Evolutionary conservation across 208 protist species (phyloP).

Genomic region (Trypanosoma cruzi): DNA sequence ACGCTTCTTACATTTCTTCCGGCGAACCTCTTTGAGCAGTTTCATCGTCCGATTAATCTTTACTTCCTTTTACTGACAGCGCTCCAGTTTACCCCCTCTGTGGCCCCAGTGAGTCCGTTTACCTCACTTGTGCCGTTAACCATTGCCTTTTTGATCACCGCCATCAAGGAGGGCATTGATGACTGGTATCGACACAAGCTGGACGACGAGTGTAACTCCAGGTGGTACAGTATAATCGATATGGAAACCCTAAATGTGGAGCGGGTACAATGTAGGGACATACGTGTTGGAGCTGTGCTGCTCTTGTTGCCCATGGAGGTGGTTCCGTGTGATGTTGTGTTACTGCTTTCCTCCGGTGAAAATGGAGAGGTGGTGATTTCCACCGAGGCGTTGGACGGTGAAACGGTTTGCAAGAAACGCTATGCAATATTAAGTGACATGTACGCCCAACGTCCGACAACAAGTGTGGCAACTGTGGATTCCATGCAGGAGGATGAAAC

Average conservation of each 20-base stretch:
- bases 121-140: slow-evolving; percentile 90
- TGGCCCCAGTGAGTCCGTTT: slow-evolving; percentile 89
- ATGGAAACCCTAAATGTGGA: slow-evolving; percentile 36
- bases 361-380: slow-evolving; percentile 77
- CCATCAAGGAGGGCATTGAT: slow-evolving; percentile 93
- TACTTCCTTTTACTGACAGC: slow-evolving; percentile 95
- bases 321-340: slow-evolving; percentile 89
- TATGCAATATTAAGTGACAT: slow-evolving; percentile 51
- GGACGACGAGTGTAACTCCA: slow-evolving; percentile 65
- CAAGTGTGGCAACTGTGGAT: slow-evolving; percentile 71
- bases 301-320: slow-evolving; percentile 68
- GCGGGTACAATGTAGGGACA: slow-evolving; percentile 52
- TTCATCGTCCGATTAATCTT: slow-evolving; percentile 93
- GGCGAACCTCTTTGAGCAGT: slow-evolving; percentile 96
- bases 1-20: slow-evolving; percentile 95
- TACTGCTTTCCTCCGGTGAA: slow-evolving; percentile 73
- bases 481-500: slow-evolving; percentile 88
- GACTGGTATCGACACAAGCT: slow-evolving; percentile 78
- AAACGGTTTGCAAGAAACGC: slow-evolving; percentile 81
- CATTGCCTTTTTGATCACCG: slow-evolving; percentile 90
- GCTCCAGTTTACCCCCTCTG: slow-evolving; percentile 84
- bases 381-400: slow-evolving; percentile 93
- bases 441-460: slow-evolving; percentile 24
- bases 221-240: slow-evolving; percentile 50
- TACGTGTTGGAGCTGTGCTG: slow-evolving; percentile 81